Base-by-base conservation (phyloP, 1,284 basidiomycete genomes). In the Ceratobasidium sp. region DNA sequence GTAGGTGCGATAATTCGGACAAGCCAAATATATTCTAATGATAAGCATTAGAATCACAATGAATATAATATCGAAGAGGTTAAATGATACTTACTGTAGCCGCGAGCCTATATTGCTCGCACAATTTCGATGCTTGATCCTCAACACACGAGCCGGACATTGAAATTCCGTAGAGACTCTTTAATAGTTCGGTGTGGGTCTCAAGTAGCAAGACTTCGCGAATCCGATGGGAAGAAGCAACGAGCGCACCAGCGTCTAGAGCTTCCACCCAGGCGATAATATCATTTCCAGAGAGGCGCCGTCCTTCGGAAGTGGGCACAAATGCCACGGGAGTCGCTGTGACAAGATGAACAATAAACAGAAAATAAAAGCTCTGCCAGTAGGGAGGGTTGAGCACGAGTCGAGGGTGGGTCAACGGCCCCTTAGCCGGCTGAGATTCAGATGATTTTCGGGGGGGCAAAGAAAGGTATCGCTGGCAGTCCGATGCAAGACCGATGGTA, bases 391-490 rank as follows among this genome's bases (percentile, higher is more conserved):
- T 4, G 18, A 30, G 23, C 1, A 46, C 7, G 21, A 69, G 28
- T 9, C 64, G 64, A 69, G 64, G 64, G 21, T 69, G 64, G 35
- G 38, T 57, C 7, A 43, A 41, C 5, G 64, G 64, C 1, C 18
- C 11, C 55, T 50, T 69, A 4, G 63, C 18, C n/a, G n/a, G n/a
- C n/a, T n/a, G n/a, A 16, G 18, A 14, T 18, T 26, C 11, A 13
- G 16, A 5, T 44, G 16, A 8, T 21, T 11, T 38, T 38, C 11
- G 38, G 28, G 41, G 38, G 16, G n/a, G 41, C 14, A 28, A n/a
- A 1, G 38, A 21, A 28, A 69, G 64, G 18, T 44, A 26, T 13
- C 11, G 38, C 14, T 21, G 50, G 28, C 50, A 55, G 38, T 69
- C 44, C 14, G 1, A 55, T 3, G n/a, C 7, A 18, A 55, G 64